Percentiles rank a stretch among this genome's conserved stretches.
These are phyloP conservation scores for Trichoderma atrobrunneum DNA, from an alignment of 2,329 filamentous ascomycete genomes.

Conservation along the genomic window DNA sequence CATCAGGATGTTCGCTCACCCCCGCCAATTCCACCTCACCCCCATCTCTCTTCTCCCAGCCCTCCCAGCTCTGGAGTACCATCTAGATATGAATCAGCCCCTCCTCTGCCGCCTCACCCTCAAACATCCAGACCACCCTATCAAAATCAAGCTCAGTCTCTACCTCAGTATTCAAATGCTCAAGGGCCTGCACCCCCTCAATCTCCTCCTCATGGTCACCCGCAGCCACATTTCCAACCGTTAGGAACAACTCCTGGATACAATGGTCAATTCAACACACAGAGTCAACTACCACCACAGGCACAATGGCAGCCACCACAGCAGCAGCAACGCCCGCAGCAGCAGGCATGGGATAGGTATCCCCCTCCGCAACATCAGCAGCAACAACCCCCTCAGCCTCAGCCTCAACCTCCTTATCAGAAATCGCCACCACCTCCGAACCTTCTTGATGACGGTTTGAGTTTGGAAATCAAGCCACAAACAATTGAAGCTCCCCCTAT, in stretches of 20 bases:
- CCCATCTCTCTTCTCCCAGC: constrained; percentile 25
- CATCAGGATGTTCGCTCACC: constrained; percentile 20
- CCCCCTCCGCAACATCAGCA: constrained; percentile 20
- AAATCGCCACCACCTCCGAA: constrained; percentile 42
- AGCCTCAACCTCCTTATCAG: neutral
- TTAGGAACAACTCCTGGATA: neutral
- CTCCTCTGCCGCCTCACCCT: constrained; percentile 42
- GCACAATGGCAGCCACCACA: constrained; percentile 27
- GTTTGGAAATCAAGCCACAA: constrained; percentile 47
- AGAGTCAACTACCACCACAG: constrained; percentile 16
- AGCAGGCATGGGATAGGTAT: constrained; percentile 26
- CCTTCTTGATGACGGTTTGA: constrained; percentile 55
- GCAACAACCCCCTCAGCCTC: constrained; percentile 11
- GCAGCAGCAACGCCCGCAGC: constrained; percentile 13
- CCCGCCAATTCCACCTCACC: constrained; percentile 29
- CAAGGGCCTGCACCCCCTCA: neutral
- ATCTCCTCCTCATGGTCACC: neutral
- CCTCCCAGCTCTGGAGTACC: constrained; percentile 23
- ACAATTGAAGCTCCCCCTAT: constrained; percentile 73
- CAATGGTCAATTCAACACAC: constrained; percentile 24
- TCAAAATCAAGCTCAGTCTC: neutral
- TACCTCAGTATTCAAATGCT: neutral
- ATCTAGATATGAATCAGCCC: constrained; percentile 49
- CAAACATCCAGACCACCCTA: neutral
- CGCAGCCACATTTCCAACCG: neutral